These are phyloP conservation scores for Thalassiosira delicatula DNA, from an alignment of 352 stramenopile species.

Conservation along the genomic window DNA sequence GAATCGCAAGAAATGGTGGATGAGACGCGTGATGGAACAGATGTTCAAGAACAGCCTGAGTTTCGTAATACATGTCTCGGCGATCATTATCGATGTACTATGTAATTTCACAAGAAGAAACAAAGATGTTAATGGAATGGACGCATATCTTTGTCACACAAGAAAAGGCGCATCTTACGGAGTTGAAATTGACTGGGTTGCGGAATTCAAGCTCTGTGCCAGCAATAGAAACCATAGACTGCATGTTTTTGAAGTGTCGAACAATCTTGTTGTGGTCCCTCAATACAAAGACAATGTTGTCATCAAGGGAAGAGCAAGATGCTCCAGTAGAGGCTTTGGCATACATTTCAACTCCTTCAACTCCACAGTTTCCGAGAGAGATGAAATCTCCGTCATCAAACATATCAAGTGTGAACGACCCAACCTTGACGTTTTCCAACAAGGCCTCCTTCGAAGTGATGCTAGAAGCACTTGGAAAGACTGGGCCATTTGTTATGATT, in stretches of 20 bases:
- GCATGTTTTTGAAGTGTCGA: constrained; percentile 43
- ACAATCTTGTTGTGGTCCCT: constrained; percentile 32
- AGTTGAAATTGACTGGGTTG: constrained; percentile 54
- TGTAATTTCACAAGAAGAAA: too few relatives aligned
- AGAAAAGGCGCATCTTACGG: constrained; percentile 20
- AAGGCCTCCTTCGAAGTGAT: constrained; percentile 16
- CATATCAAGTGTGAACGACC: constrained; percentile 37
- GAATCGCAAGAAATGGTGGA: constrained; percentile 66
- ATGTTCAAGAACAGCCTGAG: constrained; percentile 70
- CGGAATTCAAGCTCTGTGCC: constrained; percentile 38
- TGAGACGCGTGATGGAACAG: constrained; percentile 72
- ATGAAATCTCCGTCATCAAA: constrained; percentile 29
- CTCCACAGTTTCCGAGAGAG: constrained; percentile 14
- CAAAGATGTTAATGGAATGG: too few relatives aligned
- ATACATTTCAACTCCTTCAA: constrained; percentile 20
- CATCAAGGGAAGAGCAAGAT: constrained; percentile 10
- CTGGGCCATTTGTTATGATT: not conserved
- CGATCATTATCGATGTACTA: too few relatives aligned
- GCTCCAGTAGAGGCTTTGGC: not conserved
- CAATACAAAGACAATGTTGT: constrained; percentile 46
- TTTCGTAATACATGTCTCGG: constrained; percentile 70
- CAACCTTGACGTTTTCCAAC: constrained; percentile 38
- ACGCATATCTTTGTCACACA: too few relatives aligned
- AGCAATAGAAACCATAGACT: constrained; percentile 16
- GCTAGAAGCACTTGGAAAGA: not conserved